phyloP scores from a whole-genome alignment of 139 green algal species.

The Bryopsis sp. region DNA sequence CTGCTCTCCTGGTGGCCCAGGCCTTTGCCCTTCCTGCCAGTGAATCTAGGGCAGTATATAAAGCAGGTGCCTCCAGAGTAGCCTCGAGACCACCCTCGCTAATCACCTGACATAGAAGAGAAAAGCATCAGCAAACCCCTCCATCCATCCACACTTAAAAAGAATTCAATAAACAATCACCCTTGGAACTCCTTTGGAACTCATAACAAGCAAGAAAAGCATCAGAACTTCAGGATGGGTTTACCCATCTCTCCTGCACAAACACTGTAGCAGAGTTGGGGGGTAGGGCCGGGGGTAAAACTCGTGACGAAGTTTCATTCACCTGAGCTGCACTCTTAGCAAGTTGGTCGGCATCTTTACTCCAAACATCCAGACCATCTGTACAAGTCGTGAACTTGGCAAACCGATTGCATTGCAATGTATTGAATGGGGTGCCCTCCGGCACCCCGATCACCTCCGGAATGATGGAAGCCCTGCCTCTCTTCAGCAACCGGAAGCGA shows the following conservation, averaged over 20 bases:
- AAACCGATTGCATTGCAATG: neutral
- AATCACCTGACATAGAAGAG: conserved; percentile 24
- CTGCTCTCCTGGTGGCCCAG: conserved; percentile 34
- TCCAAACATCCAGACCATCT: neutral
- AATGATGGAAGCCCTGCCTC: neutral
- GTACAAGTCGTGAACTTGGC: neutral
- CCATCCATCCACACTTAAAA: too few relatives aligned
- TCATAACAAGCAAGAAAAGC: too few relatives aligned
- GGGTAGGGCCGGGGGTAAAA: too few relatives aligned
- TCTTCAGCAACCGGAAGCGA: neutral
- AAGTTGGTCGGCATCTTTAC: neutral
- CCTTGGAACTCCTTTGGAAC: too few relatives aligned
- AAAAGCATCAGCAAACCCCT: conserved; percentile 13
- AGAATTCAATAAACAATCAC: too few relatives aligned
- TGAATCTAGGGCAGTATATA: conserved; percentile 56
- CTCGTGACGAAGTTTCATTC: too few relatives aligned
- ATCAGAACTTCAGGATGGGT: too few relatives aligned
- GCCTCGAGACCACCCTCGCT: conserved; percentile 41
- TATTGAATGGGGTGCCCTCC: too few relatives aligned
- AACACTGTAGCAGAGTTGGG: too few relatives aligned
- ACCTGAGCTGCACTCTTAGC: neutral
- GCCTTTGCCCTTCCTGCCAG: conserved; percentile 46
- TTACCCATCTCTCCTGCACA: too few relatives aligned
- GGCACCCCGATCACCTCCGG: neutral
- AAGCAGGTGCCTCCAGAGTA: conserved; percentile 40